Conservation (phyloP, 352 stramenopile genomes). For the Phytophthora brassicae region DNA sequence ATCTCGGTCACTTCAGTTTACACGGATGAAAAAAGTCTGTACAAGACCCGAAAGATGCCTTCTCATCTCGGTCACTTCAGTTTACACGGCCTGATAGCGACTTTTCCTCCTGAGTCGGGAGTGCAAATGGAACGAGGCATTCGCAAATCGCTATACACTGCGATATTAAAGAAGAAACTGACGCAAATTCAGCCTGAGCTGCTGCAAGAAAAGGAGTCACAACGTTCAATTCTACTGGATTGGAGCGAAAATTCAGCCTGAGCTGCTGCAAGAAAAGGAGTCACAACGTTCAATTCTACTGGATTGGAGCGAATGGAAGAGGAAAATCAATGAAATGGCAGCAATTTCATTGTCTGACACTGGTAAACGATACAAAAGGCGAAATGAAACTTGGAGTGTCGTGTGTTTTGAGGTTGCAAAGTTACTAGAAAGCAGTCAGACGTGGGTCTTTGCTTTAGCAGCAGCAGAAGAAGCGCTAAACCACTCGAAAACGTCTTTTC, state of each 20-base stretch:
- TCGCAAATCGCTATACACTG: conserved; percentile 23
- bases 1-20: conserved; percentile 40
- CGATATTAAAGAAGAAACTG: conserved; percentile 25
- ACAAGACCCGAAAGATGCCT: conserved; percentile 42
- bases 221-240: conserved; percentile 18
- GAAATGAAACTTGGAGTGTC: conserved; percentile 46
- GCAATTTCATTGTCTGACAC: conserved; percentile 7
- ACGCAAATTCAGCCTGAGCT: neutral
- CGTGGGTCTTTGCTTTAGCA: conserved; percentile 37
- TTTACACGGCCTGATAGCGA: conserved; percentile 44
- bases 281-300: conserved; percentile 17
- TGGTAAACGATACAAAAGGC: conserved; percentile 12
- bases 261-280: conserved; percentile 9
- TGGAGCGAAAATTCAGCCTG: conserved; percentile 34
- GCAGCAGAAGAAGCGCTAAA: conserved; percentile 26
- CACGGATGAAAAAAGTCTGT: conserved; percentile 40
- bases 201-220: conserved; percentile 7
- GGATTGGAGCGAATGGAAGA: conserved; percentile 36
- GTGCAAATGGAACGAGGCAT: conserved; percentile 39
- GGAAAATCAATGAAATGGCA: conserved; percentile 21
- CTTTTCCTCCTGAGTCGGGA: conserved; percentile 42
- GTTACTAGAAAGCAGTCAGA: conserved; percentile 35
- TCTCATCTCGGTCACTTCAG: conserved; percentile 34
- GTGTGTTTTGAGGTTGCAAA: conserved; percentile 45
- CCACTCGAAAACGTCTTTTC: conserved; percentile 28